Evolutionary conservation across 139 green algal genomes (phyloP), one percentile per base, ranked within the genome.

Genomic region (Tetraselmis striata): DNA sequence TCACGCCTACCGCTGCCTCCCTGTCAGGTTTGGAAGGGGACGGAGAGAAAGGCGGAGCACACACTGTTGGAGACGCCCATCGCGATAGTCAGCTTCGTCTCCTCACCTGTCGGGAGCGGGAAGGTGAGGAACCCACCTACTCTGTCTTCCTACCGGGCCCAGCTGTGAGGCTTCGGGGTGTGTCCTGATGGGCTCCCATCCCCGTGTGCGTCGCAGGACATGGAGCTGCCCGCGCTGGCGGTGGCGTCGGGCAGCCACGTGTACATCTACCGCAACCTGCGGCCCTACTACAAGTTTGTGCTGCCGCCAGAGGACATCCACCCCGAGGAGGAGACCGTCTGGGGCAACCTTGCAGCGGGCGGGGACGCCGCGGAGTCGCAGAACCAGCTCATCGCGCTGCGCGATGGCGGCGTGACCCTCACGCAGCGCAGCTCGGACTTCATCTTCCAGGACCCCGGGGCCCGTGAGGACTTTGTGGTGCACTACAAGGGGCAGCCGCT

Each of bases 241-340:
- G 89, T 95, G 11, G 90, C 92, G 1, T 28, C 31, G 45, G 90
- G 88, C 23, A 76, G 82, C 1, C 80, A 93, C 84, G 86, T 95
- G 22, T 94, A 90, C 85, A 93, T 95, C 81, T 95, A 94, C 86
- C 81, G 89, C 26, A 93, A 92, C 77, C 85, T 95, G 59, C 78
- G 91, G 27, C 90, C 92, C 1, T 94, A 92, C 84, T 93, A 90
- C 86, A 94, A 94, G 85, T 94, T 94, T 83, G 86, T 87, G 32
- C 59, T 94, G 80, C 91, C 92, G 5, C 58, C 83, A 0, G 83
- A 89, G 28, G 77, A 84, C 11, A 82, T 89, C 0, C 86, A 88
- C 25, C 77, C 75, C 23, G 81, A 89, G 83, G 92, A 95, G 83
- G 86, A 90, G 45, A 79, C 84, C n/a, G 67, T 90, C 0, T 95